Percentiles rank a stretch among this genome's conserved stretches.
phyloP scores from a whole-genome alignment of 179 eudicot species.

The Corrigiola litoralis region DNA sequence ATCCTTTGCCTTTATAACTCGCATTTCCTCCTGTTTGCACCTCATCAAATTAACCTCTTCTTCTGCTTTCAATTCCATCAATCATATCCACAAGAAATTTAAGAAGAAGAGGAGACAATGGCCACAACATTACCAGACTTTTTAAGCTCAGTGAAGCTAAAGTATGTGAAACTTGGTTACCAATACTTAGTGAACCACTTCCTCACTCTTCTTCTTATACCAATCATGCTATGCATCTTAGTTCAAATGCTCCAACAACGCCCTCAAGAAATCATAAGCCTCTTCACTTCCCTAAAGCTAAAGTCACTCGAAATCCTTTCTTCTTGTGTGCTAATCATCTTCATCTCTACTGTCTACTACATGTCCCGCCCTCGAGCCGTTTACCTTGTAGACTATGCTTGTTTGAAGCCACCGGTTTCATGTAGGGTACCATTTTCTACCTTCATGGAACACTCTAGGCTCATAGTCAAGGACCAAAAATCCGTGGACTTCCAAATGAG shows the following conservation, averaged over 20 bases:
- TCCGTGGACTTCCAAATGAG: constrained; percentile 29
- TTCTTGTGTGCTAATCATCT: not conserved
- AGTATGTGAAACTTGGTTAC: constrained; percentile 1
- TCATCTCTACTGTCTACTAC: constrained; percentile 19
- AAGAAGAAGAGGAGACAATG: too few species aligned
- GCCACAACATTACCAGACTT: not conserved
- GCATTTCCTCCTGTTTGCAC: too few species aligned
- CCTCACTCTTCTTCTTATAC: not conserved
- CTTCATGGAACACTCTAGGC: constrained; percentile 39
- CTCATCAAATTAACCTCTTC: too few species aligned
- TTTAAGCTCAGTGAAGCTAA: too few species aligned
- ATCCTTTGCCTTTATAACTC: too few species aligned
- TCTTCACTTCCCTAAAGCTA: not conserved
- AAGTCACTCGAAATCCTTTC: not conserved
- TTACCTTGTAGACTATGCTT: constrained; percentile 35
- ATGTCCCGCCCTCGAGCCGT: constrained; percentile 20
- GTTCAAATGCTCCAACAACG: constrained; percentile 5
- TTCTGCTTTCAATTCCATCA: too few species aligned
- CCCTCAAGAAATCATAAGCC: not conserved
- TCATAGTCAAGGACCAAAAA: constrained; percentile 17
- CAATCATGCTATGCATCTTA: not conserved
- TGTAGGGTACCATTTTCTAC: constrained; percentile 29
- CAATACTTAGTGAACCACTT: constrained; percentile 4
- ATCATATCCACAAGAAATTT: too few species aligned
- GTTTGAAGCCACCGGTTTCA: constrained; percentile 35